A percentile compares a stretch with the other conserved stretches of the same genome.
Conservation (phyloP, 1,139 yeast genomes). For the Petasospora fabianii region DNA sequence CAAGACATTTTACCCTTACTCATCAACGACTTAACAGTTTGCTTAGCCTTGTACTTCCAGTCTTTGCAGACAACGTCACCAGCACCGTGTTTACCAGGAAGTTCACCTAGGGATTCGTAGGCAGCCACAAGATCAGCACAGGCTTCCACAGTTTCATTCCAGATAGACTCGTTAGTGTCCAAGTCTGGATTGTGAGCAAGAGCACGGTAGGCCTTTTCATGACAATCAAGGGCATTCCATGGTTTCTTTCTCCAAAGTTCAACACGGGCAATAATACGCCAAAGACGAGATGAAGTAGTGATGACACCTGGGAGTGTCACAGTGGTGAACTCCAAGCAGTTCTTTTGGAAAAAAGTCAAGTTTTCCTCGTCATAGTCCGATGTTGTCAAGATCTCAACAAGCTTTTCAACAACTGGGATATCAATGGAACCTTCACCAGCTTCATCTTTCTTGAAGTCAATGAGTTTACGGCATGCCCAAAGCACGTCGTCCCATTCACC, state of each 20-base stretch:
- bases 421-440: constrained; percentile 69
- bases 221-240: constrained; percentile 82
- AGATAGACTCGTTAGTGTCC: constrained; percentile 54
- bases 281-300: constrained; percentile 66
- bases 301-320: constrained; percentile 63
- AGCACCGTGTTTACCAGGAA: constrained; percentile 81
- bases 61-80: constrained; percentile 85
- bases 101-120: constrained; percentile 80
- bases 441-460: constrained; percentile 49
- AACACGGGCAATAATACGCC: constrained; percentile 82
- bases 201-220: constrained; percentile 84
- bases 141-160: constrained; percentile 80
- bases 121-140: constrained; percentile 83
- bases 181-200: constrained; percentile 62
- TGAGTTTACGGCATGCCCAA: constrained; percentile 61
- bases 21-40: constrained; percentile 68
- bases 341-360: constrained; percentile 56
- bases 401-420: constrained; percentile 68
- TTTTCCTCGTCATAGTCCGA: constrained; percentile 44
- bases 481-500: constrained; percentile 87
- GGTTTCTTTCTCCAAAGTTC: constrained; percentile 86
- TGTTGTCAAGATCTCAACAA: constrained; percentile 61
- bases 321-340: constrained; percentile 68
- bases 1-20: constrained; percentile 76
- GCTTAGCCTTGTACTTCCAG: constrained; percentile 83